phyloP scores from a whole-genome alignment of 78 protist genomes.

The Polysphondylium violaceum region DNA sequence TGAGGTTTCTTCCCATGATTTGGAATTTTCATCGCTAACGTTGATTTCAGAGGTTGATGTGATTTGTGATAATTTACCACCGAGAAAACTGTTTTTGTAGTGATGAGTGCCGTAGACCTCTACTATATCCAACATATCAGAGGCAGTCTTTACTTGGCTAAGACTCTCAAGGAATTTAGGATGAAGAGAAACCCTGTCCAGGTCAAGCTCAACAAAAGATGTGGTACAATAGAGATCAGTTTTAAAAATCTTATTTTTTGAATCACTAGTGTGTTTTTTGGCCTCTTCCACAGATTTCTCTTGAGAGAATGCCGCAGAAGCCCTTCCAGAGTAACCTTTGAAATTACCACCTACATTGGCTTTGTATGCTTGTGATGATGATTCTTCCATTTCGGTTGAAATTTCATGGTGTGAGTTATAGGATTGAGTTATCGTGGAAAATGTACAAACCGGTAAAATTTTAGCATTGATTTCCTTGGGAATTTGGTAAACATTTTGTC shows the following conservation, averaged over 20 bases:
- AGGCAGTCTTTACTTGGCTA: not conserved
- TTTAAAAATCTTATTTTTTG: not conserved
- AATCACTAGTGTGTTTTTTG: not conserved
- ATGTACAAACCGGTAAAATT: conserved; percentile 19
- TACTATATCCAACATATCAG: not conserved
- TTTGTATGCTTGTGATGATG: not conserved
- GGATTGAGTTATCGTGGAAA: not conserved
- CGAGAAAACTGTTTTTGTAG: not conserved
- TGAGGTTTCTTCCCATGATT: not conserved
- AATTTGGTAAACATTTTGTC: conserved; percentile 3
- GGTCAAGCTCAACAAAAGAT: conserved; percentile 8
- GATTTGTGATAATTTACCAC: not conserved
- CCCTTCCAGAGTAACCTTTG: not conserved
- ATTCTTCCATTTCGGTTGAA: not conserved
- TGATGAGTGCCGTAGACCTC: not conserved
- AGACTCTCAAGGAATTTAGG: conserved; percentile 19
- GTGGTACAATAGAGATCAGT: conserved; percentile 2
- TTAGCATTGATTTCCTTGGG: not conserved
- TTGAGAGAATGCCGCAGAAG: not conserved
- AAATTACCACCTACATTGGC: not conserved
- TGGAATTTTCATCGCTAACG: not conserved
- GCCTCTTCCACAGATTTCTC: not conserved
- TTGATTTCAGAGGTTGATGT: not conserved
- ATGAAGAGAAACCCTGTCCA: not conserved
- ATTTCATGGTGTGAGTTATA: not conserved